Evolutionary conservation across 2,329 filamentous ascomycete species (phyloP), one percentile per base, ranked within the genome.

Genomic region (Pseudopyricularia javanii): DNA sequence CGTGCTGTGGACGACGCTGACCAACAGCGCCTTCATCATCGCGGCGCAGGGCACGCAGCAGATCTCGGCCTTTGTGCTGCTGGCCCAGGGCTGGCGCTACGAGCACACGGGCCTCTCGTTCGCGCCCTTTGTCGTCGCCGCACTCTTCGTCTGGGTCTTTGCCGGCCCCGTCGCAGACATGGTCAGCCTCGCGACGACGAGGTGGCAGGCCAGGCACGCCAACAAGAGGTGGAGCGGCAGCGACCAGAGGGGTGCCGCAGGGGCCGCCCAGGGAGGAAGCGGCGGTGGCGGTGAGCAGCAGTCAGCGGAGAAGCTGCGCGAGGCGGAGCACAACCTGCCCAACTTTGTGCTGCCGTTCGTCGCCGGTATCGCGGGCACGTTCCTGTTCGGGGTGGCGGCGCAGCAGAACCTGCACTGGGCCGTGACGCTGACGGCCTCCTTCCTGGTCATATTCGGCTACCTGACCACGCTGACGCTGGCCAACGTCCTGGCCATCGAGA

Each of bases 401-500:
- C 58, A 63, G 54, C 48, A 56, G 43, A 57, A 55, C 20, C 53
- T 60, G 24, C 60, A 61, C 51, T 65, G 64, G 62, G 57, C 56
- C 0, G 45, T 65, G 1, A 56, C 65, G 28, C 54, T 66, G 4
- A 47, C 58, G 1, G 62, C 62, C 3, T 54, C 59, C 1, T 60
- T 61, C 50, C 50, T 68, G n/a, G 57, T 65, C 33, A 54, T 61
- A 3, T 63, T 64, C n/a, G 62, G 57, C 3, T 61, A 61, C 52
- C 54, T 66, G 7, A 59, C 61, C 15, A 56, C 58, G 7, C 59
- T 62, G 54, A 60, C 63, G 3, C 60, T 60, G 26, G 54, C 62
- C 49, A 63, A 61, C 55, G 65, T 66, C 8, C 65, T 61, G 45
- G 56, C 66, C 2, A 58, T 68, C 4, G 64, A 68, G 57, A 66